Conservation (phyloP, 164 flowering plant genomes). For the Tetrastigma voinierianum region DNA sequence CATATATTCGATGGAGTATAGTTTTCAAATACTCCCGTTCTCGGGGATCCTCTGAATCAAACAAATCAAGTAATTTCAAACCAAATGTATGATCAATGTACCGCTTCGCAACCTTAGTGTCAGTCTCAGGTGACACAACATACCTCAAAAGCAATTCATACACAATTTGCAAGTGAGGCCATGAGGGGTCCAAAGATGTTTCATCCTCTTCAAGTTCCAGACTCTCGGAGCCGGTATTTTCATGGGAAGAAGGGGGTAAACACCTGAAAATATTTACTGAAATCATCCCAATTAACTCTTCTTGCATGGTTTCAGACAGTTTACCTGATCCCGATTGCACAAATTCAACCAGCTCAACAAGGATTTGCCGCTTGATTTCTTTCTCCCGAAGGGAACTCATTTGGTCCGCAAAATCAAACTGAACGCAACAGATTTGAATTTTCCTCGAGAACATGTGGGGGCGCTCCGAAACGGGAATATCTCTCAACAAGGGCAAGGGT, state of each 20-base stretch:
- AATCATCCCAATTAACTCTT: slow-evolving; percentile 23
- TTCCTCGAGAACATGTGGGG: slow-evolving; percentile 40
- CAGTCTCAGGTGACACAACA: slow-evolving; percentile 31
- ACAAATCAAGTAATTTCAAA: slow-evolving; percentile 34
- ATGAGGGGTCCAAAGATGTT: slow-evolving; percentile 30
- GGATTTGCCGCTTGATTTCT: slow-evolving; percentile 17
- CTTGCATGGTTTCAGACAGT: slow-evolving; percentile 6
- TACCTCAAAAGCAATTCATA: slow-evolving; percentile 34
- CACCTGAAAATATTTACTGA: slow-evolving; percentile 32
- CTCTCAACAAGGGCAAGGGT: slow-evolving; percentile 42
- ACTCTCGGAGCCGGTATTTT: slow-evolving; percentile 18
- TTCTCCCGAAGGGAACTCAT: slow-evolving; percentile 11
- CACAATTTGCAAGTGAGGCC: slow-evolving; percentile 36
- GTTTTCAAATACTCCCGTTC: slow-evolving; percentile 43
- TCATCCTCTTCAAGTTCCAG: slow-evolving; percentile 33
- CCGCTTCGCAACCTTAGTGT: slow-evolving; percentile 31
- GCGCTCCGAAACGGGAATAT: slow-evolving; percentile 38
- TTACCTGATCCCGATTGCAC: slow-evolving; percentile 18
- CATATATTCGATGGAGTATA: slow-evolving; percentile 33
- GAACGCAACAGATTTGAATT: slow-evolving; percentile 32
- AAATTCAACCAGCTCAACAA: slow-evolving; percentile 15
- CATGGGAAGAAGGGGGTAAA: slow-evolving; percentile 30
- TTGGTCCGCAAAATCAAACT: slow-evolving; percentile 13
- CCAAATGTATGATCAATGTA: slow-evolving; percentile 34
- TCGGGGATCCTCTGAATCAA: slow-evolving; percentile 39